Percentiles rank a stretch among this genome's conserved stretches.
Evolutionary conservation across 345 rosid species (phyloP).

Genomic region (Alliaria petiolata): DNA sequence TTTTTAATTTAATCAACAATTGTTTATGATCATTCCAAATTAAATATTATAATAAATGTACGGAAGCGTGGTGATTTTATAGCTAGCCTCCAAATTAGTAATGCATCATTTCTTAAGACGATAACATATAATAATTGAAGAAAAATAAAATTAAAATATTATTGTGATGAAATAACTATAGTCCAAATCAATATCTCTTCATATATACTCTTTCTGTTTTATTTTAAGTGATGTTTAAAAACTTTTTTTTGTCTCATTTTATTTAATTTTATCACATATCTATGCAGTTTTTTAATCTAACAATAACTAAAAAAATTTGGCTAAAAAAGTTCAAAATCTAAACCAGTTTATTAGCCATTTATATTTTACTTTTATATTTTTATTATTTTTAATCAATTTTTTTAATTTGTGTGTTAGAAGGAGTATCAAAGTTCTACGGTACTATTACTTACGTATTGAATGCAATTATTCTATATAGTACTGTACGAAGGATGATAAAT

Average conservation of each 20-base stretch:
- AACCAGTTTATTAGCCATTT: too few species aligned
- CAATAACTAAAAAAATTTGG: too few species aligned
- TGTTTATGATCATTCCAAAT: not conserved
- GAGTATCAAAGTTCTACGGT: not conserved
- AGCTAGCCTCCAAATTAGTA: conserved; percentile 21
- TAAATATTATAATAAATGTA: not conserved
- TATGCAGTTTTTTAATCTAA: too few species aligned
- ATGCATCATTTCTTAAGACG: not conserved
- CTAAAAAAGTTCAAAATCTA: too few species aligned
- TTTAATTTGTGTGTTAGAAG: too few species aligned
- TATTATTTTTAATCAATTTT: conserved; percentile 11
- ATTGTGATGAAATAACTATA: not conserved
- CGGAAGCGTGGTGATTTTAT: not conserved
- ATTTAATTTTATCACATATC: too few species aligned
- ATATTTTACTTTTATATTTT: too few species aligned
- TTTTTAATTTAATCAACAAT: not conserved
- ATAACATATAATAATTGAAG: not conserved
- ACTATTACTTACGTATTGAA: not conserved
- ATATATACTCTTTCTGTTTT: too few species aligned
- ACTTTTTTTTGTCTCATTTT: too few species aligned
- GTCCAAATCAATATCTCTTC: not conserved
- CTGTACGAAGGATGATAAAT: not conserved
- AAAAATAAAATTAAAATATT: not conserved
- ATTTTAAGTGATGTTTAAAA: too few species aligned
- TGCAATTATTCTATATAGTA: not conserved